Evolutionary conservation across 2,329 filamentous ascomycete genomes (phyloP).

Genomic region (Ascomycota sp.): DNA sequence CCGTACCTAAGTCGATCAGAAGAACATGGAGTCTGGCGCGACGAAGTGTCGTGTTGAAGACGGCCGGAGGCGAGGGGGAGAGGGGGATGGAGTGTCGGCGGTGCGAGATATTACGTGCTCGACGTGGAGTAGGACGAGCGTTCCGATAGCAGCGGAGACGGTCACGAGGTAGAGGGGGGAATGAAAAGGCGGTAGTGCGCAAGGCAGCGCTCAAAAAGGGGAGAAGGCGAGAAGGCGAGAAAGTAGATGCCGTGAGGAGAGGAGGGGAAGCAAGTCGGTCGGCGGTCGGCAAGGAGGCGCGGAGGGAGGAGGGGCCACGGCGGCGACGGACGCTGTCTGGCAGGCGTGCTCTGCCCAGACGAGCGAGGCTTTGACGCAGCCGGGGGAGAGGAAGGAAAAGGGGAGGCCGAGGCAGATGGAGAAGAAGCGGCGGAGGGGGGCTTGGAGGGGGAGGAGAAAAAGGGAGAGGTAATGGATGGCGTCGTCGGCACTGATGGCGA

Average conservation of each 20-base stretch:
- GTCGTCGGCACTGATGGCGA: no score
- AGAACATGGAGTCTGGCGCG: slow-evolving; percentile 12
- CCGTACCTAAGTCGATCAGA: slow-evolving; percentile 9
- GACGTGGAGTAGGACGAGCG: slow-evolving; percentile 7
- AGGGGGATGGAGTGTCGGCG: slow-evolving; percentile 2
- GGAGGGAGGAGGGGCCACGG: no score
- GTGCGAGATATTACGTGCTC: slow-evolving; percentile 10
- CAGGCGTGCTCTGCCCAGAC: no score
- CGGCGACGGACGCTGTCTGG: no score
- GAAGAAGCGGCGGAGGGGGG: no score
- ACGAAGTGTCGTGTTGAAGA: slow-evolving; percentile 6
- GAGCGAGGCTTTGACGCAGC: no score
- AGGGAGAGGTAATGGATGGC: no score
- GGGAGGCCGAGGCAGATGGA: no score
- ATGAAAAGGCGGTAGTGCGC: slow-evolving; percentile 7
- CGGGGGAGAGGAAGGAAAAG: no score
- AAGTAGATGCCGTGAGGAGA: slow-evolving; percentile 6
- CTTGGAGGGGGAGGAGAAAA: no score
- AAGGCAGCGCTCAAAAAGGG: slow-evolving; percentile 7
- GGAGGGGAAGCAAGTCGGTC: no score
- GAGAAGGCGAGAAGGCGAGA: slow-evolving; percentile 4
- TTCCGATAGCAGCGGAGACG: slow-evolving; percentile 8
- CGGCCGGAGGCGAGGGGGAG: slow-evolving; percentile 1
- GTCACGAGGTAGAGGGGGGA: slow-evolving; percentile 5
- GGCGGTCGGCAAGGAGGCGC: no score